A percentile compares a stretch with the other conserved stretches of the same genome.
Conservation (phyloP, 805 yeast species). For the Kazachstania martiniae region DNA sequence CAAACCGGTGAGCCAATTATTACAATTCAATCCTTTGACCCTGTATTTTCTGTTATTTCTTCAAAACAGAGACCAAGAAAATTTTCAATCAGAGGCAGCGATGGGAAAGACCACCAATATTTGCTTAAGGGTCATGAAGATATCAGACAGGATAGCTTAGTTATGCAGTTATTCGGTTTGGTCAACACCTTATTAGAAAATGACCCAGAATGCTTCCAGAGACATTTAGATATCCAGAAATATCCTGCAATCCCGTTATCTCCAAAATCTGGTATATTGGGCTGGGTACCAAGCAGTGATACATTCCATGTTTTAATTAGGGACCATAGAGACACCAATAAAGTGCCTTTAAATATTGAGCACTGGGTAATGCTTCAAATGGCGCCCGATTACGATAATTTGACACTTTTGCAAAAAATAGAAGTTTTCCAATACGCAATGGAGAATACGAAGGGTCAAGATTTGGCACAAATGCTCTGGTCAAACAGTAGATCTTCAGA, state of each 20-base stretch:
- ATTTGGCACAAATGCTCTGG: slow-evolving; percentile 89
- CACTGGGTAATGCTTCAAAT: slow-evolving; percentile 91
- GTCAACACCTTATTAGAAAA: slow-evolving; percentile 80
- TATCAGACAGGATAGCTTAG: slow-evolving; percentile 90
- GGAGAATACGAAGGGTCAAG: slow-evolving; percentile 93
- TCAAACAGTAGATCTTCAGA: slow-evolving; percentile 90
- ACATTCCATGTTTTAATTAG: slow-evolving; percentile 88
- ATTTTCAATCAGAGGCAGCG: slow-evolving; percentile 65
- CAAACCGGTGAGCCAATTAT: slow-evolving; percentile 59
- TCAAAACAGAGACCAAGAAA: slow-evolving; percentile 94
- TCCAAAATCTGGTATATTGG: slow-evolving; percentile 89
- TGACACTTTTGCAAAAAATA: slow-evolving; percentile 81
- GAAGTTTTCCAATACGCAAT: slow-evolving; percentile 93
- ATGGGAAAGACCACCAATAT: slow-evolving; percentile 78
- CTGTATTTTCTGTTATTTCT: slow-evolving; percentile 70
- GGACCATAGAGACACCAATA: slow-evolving; percentile 85
- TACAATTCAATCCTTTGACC: slow-evolving; percentile 62
- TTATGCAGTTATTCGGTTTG: slow-evolving; percentile 92
- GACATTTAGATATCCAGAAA: slow-evolving; percentile 86
- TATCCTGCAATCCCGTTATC: slow-evolving; percentile 91
- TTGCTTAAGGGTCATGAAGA: slow-evolving; percentile 90
- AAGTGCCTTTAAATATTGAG: slow-evolving; percentile 79
- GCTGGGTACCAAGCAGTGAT: slow-evolving; percentile 96
- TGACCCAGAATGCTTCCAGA: slow-evolving; percentile 90
- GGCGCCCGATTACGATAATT: slow-evolving; percentile 89